A percentile compares a stretch with the other conserved stretches of the same genome.
These are phyloP conservation scores for Phyllosticta citriasiana DNA, from an alignment of 2,329 filamentous ascomycete species.

Conservation along the genomic window DNA sequence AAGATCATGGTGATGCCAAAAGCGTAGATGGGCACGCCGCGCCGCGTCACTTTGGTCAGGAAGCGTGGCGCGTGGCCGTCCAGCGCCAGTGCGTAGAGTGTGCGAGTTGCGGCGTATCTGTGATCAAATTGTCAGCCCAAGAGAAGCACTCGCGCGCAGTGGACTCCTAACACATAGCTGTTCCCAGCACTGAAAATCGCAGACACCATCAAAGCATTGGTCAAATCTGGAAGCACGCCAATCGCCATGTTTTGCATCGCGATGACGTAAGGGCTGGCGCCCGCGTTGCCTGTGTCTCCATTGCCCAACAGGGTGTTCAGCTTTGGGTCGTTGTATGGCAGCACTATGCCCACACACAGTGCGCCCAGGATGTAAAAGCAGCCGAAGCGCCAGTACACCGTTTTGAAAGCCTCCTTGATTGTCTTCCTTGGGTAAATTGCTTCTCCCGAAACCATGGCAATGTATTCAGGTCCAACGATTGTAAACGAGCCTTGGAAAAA, in stretches of 20 bases:
- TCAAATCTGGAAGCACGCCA: constrained; percentile 21
- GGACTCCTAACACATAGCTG: constrained; percentile 32
- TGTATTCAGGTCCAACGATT: constrained; percentile 15
- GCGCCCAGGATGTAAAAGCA: constrained; percentile 39
- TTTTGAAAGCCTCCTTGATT: constrained; percentile 40
- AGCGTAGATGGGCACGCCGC: constrained; percentile 50
- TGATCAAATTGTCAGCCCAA: neutral
- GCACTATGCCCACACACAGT: constrained; percentile 34
- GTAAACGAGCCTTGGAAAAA: constrained; percentile 39
- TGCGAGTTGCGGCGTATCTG: constrained; percentile 13
- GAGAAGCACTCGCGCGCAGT: neutral
- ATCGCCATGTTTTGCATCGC: constrained; percentile 27
- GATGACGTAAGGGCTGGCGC: constrained; percentile 16
- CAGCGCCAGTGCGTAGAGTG: constrained; percentile 36
- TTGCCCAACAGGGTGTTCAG: constrained; percentile 43
- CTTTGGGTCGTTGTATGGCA: constrained; percentile 55
- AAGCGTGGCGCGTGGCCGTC: constrained; percentile 39
- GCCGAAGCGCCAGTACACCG: constrained; percentile 36
- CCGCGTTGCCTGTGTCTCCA: constrained; percentile 4
- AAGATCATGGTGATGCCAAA: constrained; percentile 40
- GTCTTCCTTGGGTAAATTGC: constrained; percentile 18
- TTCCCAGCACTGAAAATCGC: constrained; percentile 42
- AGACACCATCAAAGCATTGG: constrained; percentile 24
- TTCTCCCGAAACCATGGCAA: constrained; percentile 26
- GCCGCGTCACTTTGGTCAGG: constrained; percentile 49